phyloP scores from a whole-genome alignment of 192 early-diverging fungal species.

The Coemansia reversa region DNA sequence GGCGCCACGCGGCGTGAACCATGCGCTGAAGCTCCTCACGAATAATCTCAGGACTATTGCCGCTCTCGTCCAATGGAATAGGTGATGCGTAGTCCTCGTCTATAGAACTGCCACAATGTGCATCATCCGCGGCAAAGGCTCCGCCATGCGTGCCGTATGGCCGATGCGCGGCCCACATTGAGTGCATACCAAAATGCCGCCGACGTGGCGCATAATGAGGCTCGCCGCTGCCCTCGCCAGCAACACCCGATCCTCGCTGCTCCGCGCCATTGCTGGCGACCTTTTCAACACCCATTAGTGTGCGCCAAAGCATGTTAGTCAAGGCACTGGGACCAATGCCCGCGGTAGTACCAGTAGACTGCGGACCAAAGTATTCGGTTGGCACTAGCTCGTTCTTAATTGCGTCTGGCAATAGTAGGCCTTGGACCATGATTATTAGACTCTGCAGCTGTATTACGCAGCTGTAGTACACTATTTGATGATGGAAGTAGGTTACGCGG shows the following conservation, averaged over 20 bases:
- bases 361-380: not conserved
- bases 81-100: slow-evolving; percentile 15
- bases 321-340: slow-evolving; percentile 30
- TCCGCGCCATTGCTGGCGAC: not conserved
- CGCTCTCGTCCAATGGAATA: slow-evolving; percentile 41
- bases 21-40: slow-evolving; percentile 53
- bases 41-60: slow-evolving; percentile 43
- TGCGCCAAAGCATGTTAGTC: slow-evolving; percentile 37
- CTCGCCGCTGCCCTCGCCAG: slow-evolving; percentile 9
- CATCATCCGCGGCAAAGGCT: slow-evolving; percentile 7
- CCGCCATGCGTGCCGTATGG: slow-evolving; percentile 7
- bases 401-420: slow-evolving; percentile 37
- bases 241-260: not conserved
- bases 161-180: slow-evolving; percentile 28
- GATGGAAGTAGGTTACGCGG: slow-evolving; percentile 48
- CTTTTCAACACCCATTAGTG: slow-evolving; percentile 29
- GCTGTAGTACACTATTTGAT: slow-evolving; percentile 51
- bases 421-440: slow-evolving; percentile 40
- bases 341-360: not conserved
- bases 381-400: slow-evolving; percentile 21
- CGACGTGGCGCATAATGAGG: slow-evolving; percentile 24
- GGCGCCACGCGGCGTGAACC: slow-evolving; percentile 47
- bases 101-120: not conserved
- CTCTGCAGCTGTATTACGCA: slow-evolving; percentile 48
- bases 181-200: slow-evolving; percentile 27